These are phyloP conservation scores for Rhizopogon vinicolor DNA, from an alignment of 768 basidiomycete species.

Conservation along the genomic window DNA sequence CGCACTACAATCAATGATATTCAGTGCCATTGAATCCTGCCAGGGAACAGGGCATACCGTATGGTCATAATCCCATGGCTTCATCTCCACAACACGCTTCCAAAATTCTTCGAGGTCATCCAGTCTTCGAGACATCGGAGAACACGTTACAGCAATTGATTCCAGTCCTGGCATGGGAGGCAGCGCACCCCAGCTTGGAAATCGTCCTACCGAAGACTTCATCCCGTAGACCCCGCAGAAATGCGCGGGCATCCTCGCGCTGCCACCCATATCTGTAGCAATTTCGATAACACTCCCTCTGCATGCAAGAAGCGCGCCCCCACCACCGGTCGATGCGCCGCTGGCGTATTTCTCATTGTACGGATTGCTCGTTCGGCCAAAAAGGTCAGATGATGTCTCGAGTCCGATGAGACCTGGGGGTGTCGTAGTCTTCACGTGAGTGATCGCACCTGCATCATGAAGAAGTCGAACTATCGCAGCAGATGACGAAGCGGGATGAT, in stretches of 20 bases:
- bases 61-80: slow-evolving; percentile 41
- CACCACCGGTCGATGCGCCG: slow-evolving; percentile 51
- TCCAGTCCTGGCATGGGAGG: slow-evolving; percentile 34
- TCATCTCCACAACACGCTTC: slow-evolving; percentile 35
- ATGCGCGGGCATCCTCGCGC: slow-evolving; percentile 43
- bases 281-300: slow-evolving; percentile 42
- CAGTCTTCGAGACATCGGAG: slow-evolving; percentile 38
- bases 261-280: slow-evolving; percentile 47
- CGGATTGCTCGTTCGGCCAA: slow-evolving; percentile 44
- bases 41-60: slow-evolving; percentile 21
- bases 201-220: slow-evolving; percentile 33
- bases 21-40: background rate
- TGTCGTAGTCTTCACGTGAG: slow-evolving; percentile 38
- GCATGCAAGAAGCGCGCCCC: slow-evolving; percentile 42
- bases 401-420: slow-evolving; percentile 38
- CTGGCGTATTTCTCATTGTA: slow-evolving; percentile 35
- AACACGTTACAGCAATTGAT: slow-evolving; percentile 29
- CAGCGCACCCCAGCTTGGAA: slow-evolving; percentile 28
- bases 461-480: slow-evolving; percentile 37
- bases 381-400: slow-evolving; percentile 40
- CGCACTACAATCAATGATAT: slow-evolving; percentile 24
- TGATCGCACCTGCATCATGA: slow-evolving; percentile 36
- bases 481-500: slow-evolving; percentile 28
- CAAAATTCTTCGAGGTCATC: slow-evolving; percentile 40
- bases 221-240: slow-evolving; percentile 43